Evolutionary conservation across 2,329 filamentous ascomycete species (phyloP).

Genomic region (Trichocomaceae sp.): DNA sequence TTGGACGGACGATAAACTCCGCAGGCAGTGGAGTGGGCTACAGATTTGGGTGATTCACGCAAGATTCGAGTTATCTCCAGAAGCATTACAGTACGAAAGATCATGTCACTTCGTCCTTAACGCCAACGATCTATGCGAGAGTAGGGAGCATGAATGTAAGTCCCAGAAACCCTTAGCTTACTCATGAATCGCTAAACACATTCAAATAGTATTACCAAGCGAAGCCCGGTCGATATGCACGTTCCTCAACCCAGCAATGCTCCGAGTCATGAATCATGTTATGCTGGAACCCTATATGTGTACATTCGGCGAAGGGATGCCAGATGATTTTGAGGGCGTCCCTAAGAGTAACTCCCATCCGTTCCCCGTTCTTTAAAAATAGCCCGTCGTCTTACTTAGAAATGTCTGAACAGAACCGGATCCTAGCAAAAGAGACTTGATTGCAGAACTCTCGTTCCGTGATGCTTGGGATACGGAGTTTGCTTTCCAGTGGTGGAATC

Average conservation of each 20-base stretch:
- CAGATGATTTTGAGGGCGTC: constrained; percentile 3
- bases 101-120: constrained; percentile 10
- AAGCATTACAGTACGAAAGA: not conserved
- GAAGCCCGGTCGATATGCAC: constrained; percentile 3
- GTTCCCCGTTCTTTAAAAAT: too few species aligned
- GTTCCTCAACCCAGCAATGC: constrained; percentile 7
- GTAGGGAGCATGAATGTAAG: constrained; percentile 1
- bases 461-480: constrained; percentile 11
- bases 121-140: not conserved
- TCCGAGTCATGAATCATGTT: constrained; percentile 6
- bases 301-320: not conserved
- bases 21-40: constrained; percentile 2
- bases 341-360: not conserved
- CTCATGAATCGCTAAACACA: too few species aligned
- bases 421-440: too few species aligned
- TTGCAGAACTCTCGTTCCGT: not conserved
- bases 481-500: constrained; percentile 2
- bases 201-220: not conserved
- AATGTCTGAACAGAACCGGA: not conserved
- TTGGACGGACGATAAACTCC: constrained; percentile 3
- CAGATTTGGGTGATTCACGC: constrained; percentile 6
- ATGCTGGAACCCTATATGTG: not conserved
- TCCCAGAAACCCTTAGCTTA: too few species aligned
- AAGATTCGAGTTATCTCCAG: not conserved
- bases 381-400: not conserved